A percentile compares a stretch with the other conserved stretches of the same genome.
These are phyloP conservation scores for Austroboletus eburneus DNA, from an alignment of 768 basidiomycete species.

Conservation along the genomic window DNA sequence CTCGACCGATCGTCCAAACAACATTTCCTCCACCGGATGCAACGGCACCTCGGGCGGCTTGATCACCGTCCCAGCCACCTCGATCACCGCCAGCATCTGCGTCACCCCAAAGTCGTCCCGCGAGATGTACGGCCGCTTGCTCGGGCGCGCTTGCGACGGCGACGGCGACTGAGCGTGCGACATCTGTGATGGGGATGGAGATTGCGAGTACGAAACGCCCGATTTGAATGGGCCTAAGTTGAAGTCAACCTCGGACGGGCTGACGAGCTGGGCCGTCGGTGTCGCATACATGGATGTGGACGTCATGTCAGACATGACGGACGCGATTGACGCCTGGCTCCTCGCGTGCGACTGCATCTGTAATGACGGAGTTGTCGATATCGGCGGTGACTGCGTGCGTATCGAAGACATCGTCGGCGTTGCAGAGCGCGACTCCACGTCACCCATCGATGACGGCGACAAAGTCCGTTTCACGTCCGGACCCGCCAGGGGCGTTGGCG, in stretches of 20 bases:
- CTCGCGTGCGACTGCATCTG: slow-evolving; percentile 26
- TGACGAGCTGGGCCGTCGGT: slow-evolving; percentile 29
- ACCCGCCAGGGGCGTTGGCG: slow-evolving; percentile 27
- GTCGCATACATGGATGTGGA: slow-evolving; percentile 46
- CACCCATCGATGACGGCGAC: slow-evolving; percentile 19
- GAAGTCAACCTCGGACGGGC: slow-evolving; percentile 20
- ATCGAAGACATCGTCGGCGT: slow-evolving; percentile 25
- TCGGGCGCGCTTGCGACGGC: slow-evolving; percentile 3
- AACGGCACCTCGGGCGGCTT: slow-evolving; percentile 36
- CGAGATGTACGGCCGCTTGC: slow-evolving; percentile 49
- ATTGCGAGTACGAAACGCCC: neutral
- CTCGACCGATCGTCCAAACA: slow-evolving; percentile 67
- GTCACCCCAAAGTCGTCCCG: slow-evolving; percentile 83
- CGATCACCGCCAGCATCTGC: slow-evolving; percentile 86
- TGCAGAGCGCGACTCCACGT: slow-evolving; percentile 21
- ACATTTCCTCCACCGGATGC: slow-evolving; percentile 65
- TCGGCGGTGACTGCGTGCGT: too few relatives aligned
- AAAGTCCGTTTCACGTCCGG: slow-evolving; percentile 15
- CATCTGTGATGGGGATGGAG: neutral
- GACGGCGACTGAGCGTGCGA: neutral
- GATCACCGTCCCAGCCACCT: slow-evolving; percentile 48
- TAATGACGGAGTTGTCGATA: too few relatives aligned
- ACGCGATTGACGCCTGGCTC: slow-evolving; percentile 70
- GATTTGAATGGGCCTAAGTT: slow-evolving; percentile 25
- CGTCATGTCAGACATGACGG: slow-evolving; percentile 60